Evolutionary conservation across 192 early-diverging fungal species (phyloP), one percentile per base, ranked within the genome.

Genomic region (Pilaira anomala): DNA sequence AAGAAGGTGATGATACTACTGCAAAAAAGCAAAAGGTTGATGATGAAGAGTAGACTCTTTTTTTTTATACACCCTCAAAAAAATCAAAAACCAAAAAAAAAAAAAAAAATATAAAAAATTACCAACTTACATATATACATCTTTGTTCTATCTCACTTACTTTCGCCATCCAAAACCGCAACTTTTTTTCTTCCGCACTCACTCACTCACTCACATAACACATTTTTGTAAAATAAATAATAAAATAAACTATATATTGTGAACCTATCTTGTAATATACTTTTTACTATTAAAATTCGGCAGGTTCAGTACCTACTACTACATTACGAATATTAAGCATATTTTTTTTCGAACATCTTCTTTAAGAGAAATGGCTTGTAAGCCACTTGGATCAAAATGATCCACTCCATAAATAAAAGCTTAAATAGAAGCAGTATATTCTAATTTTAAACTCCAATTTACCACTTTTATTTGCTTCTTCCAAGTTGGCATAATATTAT

Each of bases 401-500:
- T 68, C 55, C 6, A 64, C 42, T 33, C 54, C 45, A 52, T 60
- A 74, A 9, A 60, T n/a, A n/a, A n/a, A n/a, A n/a, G n/a, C n/a
- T n/a, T n/a, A 9, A 21, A 60, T 41, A 14, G 66, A 68, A 24
- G 72, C 66, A 8, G 40, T 53, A 26, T 74, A 74, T 60, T 74
- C 72, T 25, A 60, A 52, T 16, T 64, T 26, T 22, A 62, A 74
- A 7, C 8, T 33, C 3, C 33, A 74, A 36, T 1, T n/a, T 33
- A 1, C 51, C 55, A 18, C 51, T 54, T 4, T 18, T 2, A 18
- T 74, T 74, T 16, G 60, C 66, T 57, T 52, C 44, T 3, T 63
- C 49, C n/a, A 74, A 30, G 18, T 74, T 66, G 6, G 62, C 55
- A 28, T 57, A 54, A 46, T 74, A 73, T n/a, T n/a, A n/a, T n/a